Conservation (phyloP, 768 basidiomycete species). For the Clathrus columnatus region DNA sequence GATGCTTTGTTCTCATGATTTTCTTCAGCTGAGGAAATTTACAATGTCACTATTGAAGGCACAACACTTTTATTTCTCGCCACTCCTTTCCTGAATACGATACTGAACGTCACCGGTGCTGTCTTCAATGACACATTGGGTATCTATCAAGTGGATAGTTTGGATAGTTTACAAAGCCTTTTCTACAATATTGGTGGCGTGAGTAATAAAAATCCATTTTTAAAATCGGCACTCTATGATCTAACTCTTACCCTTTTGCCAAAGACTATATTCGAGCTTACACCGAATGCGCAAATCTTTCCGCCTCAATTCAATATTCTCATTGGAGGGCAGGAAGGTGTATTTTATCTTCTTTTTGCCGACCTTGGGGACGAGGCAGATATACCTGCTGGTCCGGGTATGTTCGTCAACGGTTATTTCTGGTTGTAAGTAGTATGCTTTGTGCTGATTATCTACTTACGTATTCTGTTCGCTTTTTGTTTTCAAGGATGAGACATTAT, state of each 20-base stretch:
- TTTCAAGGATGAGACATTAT: constrained; percentile 1
- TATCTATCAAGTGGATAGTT: background rate
- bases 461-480: background rate
- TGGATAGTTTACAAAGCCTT: background rate
- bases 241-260: background rate
- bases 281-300: constrained; percentile 23
- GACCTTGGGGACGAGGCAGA: constrained; percentile 15
- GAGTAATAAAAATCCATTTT: background rate
- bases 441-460: background rate
- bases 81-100: constrained; percentile 31
- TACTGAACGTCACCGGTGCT: constrained; percentile 27
- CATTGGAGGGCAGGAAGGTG: constrained; percentile 25
- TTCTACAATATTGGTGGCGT: constrained; percentile 6
- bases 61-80: constrained; percentile 24
- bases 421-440: constrained; percentile 16
- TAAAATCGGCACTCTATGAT: background rate
- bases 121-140: constrained; percentile 14
- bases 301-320: constrained; percentile 26
- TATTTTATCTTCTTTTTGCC: constrained; percentile 28
- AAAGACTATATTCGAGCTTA: constrained; percentile 10
- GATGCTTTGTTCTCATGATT: too few species aligned
- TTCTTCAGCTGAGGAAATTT: too few species aligned
- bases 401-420: constrained; percentile 28
- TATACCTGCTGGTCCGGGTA: constrained; percentile 19
- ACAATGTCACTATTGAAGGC: constrained; percentile 22